Base-by-base conservation (phyloP, 805 yeast species). In the Candida anglica region DNA sequence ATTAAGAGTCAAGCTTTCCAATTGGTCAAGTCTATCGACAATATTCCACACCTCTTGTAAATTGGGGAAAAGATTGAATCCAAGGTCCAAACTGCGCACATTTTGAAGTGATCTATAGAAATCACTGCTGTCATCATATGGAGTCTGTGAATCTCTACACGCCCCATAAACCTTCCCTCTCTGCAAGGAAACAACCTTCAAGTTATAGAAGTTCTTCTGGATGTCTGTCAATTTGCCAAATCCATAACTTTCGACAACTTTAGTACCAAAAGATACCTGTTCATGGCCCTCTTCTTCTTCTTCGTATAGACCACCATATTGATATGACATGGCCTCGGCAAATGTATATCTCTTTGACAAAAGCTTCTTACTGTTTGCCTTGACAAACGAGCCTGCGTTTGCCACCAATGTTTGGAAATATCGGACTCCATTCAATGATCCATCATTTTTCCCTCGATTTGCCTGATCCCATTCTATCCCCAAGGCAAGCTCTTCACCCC, bases 401-500 rank as follows among this genome's bases (percentile, higher is more conserved):
- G 51, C n/a, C 39, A 57, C n/a, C 23, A 21, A 6, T 18, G 54
- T 36, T 47, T 42, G 21, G 52, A 89, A 89, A 52, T 86, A 86
- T 34, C 52, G 45, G 0, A 56, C 46, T 0, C 81, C 86, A 15
- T 73, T 63, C 18, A 76, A 40, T 1, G 50, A 37, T 0, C 98
- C 98, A 41, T 73, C 60, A 52, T 88, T 77, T 46, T 80, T 86
- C 1, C 97, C 97, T 22, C 87, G 63, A 0, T 39, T 36, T 0
- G 69, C 57, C 28, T 77, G 64, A 52, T 89, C 97, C 96, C 96
- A 89, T 53, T 89, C 96, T 3, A 89, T 69, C 0, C 97, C 97
- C 10, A 75, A 54, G 0, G 91, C 87, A 1, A 43, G 26, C 0
- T 53, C 50, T 0, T 74, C 71, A 4, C 58, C 58, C 96, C 96